Evolutionary conservation across 768 basidiomycete genomes (phyloP), one percentile per base, ranked within the genome.

Genomic region (Strobilomyces dryophilus): DNA sequence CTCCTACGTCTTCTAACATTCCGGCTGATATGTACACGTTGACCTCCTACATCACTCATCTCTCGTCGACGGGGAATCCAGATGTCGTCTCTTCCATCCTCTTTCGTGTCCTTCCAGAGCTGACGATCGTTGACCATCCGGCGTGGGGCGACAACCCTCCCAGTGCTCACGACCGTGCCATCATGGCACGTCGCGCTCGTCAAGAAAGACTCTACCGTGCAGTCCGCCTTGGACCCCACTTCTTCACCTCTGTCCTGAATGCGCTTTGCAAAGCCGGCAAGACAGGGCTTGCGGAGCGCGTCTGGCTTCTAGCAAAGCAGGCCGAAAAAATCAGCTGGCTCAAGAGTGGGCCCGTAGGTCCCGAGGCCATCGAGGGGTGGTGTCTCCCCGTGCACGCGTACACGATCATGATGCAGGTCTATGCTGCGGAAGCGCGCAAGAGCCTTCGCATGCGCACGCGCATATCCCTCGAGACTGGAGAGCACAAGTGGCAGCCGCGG

Each of bases 351-450:
- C 55, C 58, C 18, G 57, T 59, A 9, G 56, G 64, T 15, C 60
- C 59, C 17, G 56, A 68, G 21, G 42, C 56, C 20, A 51, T 47
- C 27, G 51, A 71, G 42, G 81, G 85, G 0, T 93, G 89, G 89
- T 74, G 74, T 49, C 68, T 92, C 18, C 80, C 83, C 8, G 69
- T 83, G 3, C 74, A 83, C 9, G 82, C 85, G 1, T 92, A 89
- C 64, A 91, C 87, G 2, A 70, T 79, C 45, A 88, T 91, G 82
- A 64, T 92, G 51, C 75, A 82, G 44, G 71, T 79, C 31, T 89
- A 87, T 56, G 76, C 71, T 1, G 59, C 64, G 4, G 77, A 80
- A 62, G 76, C 74, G n/a, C 66, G 62, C 41, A 66, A 64, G 56
- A 67, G 54, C 44, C 52, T 58, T 41, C 43, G 55, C 58, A 42